Base-by-base conservation (phyloP, 208 protist species). In the Acanthamoeba triangularis region DNA sequence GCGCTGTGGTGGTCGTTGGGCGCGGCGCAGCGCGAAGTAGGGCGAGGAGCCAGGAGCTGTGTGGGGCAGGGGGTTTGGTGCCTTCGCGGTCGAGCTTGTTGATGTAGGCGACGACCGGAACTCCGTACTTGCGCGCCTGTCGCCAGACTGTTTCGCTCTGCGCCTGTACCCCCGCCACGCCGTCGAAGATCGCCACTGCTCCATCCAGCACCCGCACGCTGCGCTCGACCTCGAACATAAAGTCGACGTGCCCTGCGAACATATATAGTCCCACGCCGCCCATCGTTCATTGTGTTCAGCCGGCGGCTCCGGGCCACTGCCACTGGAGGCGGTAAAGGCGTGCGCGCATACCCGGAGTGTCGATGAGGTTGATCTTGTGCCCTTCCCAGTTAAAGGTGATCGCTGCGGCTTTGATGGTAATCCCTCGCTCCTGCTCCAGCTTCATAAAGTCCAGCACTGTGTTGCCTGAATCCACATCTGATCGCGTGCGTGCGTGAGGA, bases 51-150 rank as follows among this genome's bases (percentile, higher is more conserved):
- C n/a, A n/a, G n/a, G n/a, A n/a, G n/a, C n/a, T n/a, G n/a, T n/a
- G n/a, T n/a, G n/a, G n/a, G n/a, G n/a, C n/a, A n/a, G n/a, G n/a
- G n/a, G n/a, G n/a, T n/a, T 54, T 18, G 49, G 92, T n/a, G 94
- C 99, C 99, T 78, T 98, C 98, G 96, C 99, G 98, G 96, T 99
- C 99, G 98, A 99, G 99, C 95, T 99, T 99, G 96, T 99, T 99
- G 41, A 99, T 52, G 72, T 99, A 99, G 13, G 97, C 98, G 35
- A 99, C 95, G 90, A 98, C 96, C 1, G 99, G 99, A 0, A 99
- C 96, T 20, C 97, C 90, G 87, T 97, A 96, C 20, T 59, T 33
- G 18, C 33, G 11, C 41, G 74, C 63, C 41, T 95, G 94, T 14
- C 47, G 63, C 76, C 78, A 91, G 41, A 95, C 97, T n/a, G 97